Evolutionary conservation across 495 filamentous ascomycete species (phyloP), one percentile per base, ranked within the genome.

Genomic region (Talaromyces liani): DNA sequence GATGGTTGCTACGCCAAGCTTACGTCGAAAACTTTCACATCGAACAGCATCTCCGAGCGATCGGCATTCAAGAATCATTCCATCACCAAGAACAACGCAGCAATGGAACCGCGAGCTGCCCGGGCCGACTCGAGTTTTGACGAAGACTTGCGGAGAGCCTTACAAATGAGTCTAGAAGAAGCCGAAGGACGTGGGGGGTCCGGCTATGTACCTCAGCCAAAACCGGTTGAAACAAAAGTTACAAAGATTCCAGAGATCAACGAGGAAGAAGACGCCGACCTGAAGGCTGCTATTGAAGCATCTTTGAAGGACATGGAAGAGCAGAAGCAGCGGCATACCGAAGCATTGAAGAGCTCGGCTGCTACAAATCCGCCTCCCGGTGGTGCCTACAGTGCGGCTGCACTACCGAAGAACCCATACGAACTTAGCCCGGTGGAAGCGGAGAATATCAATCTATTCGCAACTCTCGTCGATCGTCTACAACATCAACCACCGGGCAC

Each of bases 221-320:
- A 72, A 18, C 69, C 72, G 27, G 69, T 68, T 39, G 41, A 58
- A 10, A 45, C 24, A 10, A 57, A 45, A 61, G 53, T 25, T 22
- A 27, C 61, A 33, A 10, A 68, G 65, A 29, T 53, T 67, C 10
- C 67, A 63, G 64, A 68, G 54, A 70, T 76, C 25, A 83, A 84
- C 3, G 91, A 91, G 63, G 90, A 93, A 45, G 92, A 97, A 62
- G 94, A 98, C 72, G 87, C 92, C 16, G 93, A 98, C 70, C 77
- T 98, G 41, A 95, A 95, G 70, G 93, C 94, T 41, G 94, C 94
- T 12, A 98, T 98, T 71, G 93, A 92, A 36, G 94, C 95, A 25
- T 97, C 93, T n/a, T 73, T 98, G 54, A 88, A 89, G 54, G 94
- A 98, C 71, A 97, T 98, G 93, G 94, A 98, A 76, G 88, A 96